phyloP scores from a whole-genome alignment of 257 asterid species.

The Solanum arcanum region DNA sequence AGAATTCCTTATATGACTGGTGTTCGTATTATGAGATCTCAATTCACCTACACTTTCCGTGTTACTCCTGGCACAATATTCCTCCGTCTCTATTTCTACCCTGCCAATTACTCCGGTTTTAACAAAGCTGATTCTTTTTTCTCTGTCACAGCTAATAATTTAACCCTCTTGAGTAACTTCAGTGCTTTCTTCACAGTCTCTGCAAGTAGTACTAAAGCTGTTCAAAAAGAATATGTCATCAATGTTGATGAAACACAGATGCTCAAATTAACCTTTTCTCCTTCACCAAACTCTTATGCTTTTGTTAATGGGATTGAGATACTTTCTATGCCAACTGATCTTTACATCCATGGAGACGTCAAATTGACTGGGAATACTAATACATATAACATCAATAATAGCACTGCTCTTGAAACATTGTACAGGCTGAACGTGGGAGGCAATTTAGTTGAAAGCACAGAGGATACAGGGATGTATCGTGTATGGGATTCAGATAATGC shows the following conservation, averaged over 20 bases:
- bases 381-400: neutral
- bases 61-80: slow-evolving; percentile 30
- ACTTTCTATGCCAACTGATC: slow-evolving; percentile 32
- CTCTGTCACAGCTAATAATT: slow-evolving; percentile 24
- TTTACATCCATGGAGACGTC: slow-evolving; percentile 19
- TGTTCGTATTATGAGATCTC: slow-evolving; percentile 28
- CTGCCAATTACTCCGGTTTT: slow-evolving; percentile 13
- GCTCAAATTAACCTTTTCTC: slow-evolving; percentile 29
- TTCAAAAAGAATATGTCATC: slow-evolving; percentile 22
- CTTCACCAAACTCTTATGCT: slow-evolving; percentile 23
- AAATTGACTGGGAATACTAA: neutral
- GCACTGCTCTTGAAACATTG: slow-evolving; percentile 27
- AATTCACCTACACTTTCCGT: slow-evolving; percentile 34
- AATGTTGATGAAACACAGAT: slow-evolving; percentile 14
- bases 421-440: slow-evolving; percentile 52
- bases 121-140: slow-evolving; percentile 7
- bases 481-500: slow-evolving; percentile 18
- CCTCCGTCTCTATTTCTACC: slow-evolving; percentile 49
- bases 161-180: slow-evolving; percentile 31
- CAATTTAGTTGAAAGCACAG: neutral
- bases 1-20: slow-evolving; percentile 21
- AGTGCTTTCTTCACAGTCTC: slow-evolving; percentile 15
- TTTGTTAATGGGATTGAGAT: slow-evolving; percentile 60
- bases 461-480: slow-evolving; percentile 52
- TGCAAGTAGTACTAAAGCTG: neutral